phyloP scores from a whole-genome alignment of 495 filamentous ascomycete genomes.

The Aspergillus carlsbadensis region DNA sequence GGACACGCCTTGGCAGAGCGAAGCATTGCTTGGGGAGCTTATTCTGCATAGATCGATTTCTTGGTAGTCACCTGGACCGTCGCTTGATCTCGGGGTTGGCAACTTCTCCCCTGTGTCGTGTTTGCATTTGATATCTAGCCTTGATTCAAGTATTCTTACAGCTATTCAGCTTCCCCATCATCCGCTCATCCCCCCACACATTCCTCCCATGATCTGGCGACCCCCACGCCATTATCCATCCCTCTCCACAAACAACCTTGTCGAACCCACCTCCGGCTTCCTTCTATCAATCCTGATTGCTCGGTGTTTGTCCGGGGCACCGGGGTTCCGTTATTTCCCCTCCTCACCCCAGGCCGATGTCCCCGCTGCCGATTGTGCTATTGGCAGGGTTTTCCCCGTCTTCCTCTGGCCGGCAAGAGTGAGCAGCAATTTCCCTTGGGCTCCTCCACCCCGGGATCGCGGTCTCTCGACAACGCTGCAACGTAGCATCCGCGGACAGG shows the following conservation, averaged over 20 bases:
- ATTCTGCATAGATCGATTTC: background rate
- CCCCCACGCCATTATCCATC: conserved; percentile 14
- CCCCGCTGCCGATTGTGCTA: conserved; percentile 14
- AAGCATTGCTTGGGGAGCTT: background rate
- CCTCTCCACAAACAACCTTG: conserved; percentile 4
- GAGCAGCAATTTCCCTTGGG: background rate
- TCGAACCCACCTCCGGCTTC: background rate
- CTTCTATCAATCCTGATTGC: conserved; percentile 13
- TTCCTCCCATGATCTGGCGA: background rate
- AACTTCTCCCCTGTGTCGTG: background rate
- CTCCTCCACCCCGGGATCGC: background rate
- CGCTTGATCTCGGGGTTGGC: background rate
- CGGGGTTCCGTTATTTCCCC: conserved; percentile 8
- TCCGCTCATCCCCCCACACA: background rate
- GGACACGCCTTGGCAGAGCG: no score
- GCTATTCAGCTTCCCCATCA: background rate
- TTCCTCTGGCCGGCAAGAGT: background rate
- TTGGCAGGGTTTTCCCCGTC: conserved; percentile 7
- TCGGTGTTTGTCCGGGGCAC: background rate
- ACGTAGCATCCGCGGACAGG: background rate
- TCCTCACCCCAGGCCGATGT: background rate
- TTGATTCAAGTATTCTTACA: background rate
- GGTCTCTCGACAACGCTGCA: background rate
- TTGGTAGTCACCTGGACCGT: background rate
- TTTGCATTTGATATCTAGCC: background rate